phyloP scores from a whole-genome alignment of 805 yeast genomes.

The Candida boleticola region DNA sequence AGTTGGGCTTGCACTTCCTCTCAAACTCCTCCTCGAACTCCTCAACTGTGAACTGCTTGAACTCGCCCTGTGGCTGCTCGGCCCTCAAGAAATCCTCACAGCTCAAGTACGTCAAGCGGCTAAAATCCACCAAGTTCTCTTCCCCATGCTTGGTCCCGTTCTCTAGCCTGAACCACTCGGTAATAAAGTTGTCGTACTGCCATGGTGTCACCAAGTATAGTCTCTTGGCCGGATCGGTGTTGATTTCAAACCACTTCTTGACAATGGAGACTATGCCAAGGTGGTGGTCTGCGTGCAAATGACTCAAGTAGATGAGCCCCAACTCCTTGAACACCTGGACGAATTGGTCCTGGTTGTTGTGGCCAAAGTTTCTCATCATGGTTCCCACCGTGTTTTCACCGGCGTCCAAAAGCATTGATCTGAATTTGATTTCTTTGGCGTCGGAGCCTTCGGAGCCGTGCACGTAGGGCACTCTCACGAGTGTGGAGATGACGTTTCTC shows the following conservation, averaged over 20 bases:
- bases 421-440: constrained; percentile 18
- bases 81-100: constrained; percentile 53
- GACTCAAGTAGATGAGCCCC: constrained; percentile 70
- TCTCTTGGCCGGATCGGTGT: constrained; percentile 26
- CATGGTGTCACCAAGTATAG: constrained; percentile 72
- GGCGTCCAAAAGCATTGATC: constrained; percentile 75
- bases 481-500: constrained; percentile 80
- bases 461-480: constrained; percentile 67
- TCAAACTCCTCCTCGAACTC: constrained; percentile 30
- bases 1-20: constrained; percentile 1
- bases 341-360: constrained; percentile 35
- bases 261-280: constrained; percentile 75
- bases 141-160: constrained; percentile 13
- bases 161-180: constrained; percentile 65
- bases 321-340: constrained; percentile 55
- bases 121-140: constrained; percentile 27
- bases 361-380: constrained; percentile 59
- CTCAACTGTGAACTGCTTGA: constrained; percentile 21
- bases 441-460: background rate
- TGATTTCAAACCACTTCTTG: constrained; percentile 59
- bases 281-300: constrained; percentile 97
- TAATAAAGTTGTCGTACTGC: constrained; percentile 63
- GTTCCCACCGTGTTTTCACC: constrained; percentile 91
- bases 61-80: constrained; percentile 28
- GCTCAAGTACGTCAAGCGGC: constrained; percentile 51